Evolutionary conservation across 2,329 filamentous ascomycete genomes (phyloP).

Genomic region (Penicillium aurantiogriseum): DNA sequence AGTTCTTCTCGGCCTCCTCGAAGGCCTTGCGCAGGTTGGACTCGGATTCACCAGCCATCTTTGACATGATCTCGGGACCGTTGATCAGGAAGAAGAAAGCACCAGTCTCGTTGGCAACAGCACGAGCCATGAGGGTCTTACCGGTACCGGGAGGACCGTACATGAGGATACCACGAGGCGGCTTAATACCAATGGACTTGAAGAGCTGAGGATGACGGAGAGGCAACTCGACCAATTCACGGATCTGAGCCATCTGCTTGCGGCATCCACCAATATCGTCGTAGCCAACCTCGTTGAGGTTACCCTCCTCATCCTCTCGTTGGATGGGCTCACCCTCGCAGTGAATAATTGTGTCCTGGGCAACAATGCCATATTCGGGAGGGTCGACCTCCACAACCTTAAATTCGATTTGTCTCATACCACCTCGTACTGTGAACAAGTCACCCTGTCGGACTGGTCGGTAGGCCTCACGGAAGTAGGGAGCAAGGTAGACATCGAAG

Average conservation of each 20-base stretch:
- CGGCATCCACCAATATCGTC: conserved; percentile 99
- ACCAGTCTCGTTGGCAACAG: conserved; percentile 97
- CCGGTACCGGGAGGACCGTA: conserved; percentile 96
- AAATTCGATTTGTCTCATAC: conserved; percentile 99
- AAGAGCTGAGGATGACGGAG: conserved; percentile 97
- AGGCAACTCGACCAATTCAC: conserved; percentile 96
- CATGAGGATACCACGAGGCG: conserved; percentile 94
- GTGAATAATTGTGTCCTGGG: conserved; percentile 98
- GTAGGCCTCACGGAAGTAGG: conserved; percentile 99
- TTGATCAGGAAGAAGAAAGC: conserved; percentile 99
- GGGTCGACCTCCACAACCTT: conserved; percentile 99
- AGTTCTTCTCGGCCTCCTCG: conserved; percentile 99
- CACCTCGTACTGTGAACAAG: conserved; percentile 93
- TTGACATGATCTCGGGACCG: conserved; percentile 99
- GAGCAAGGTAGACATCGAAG: conserved; percentile 98
- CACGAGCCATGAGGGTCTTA: conserved; percentile 98
- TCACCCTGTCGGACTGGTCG: conserved; percentile 95
- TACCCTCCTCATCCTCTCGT: conserved; percentile 98
- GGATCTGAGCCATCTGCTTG: conserved; percentile 99
- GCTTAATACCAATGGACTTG: conserved; percentile 99
- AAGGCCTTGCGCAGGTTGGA: conserved; percentile 99
- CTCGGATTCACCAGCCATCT: conserved; percentile 99
- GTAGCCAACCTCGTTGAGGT: conserved; percentile 97
- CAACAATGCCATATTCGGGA: conserved; percentile 97
- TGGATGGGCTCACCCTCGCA: conserved; percentile 97